Conservation (phyloP, 495 filamentous ascomycete genomes). For the Daldinia decipiens region DNA sequence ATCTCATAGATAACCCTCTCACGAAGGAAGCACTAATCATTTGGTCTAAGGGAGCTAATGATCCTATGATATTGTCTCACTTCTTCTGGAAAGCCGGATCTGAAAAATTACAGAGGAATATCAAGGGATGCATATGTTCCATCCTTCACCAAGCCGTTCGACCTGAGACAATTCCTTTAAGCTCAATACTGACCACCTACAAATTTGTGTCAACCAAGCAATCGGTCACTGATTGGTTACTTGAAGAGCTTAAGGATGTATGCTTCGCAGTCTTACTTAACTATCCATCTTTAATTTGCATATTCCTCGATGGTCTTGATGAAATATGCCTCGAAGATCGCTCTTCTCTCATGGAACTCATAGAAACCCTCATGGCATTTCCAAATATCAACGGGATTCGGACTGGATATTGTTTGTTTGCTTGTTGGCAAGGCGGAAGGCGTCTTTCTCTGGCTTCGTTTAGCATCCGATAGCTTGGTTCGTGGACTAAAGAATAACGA, state of each 20-base stretch:
- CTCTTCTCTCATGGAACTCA: neutral
- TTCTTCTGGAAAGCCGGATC: slow-evolving; percentile 25
- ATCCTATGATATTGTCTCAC: slow-evolving; percentile 20
- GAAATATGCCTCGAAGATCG: slow-evolving; percentile 17
- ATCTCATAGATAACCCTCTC: neutral
- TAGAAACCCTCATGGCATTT: neutral
- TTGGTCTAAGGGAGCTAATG: neutral
- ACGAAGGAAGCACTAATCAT: neutral
- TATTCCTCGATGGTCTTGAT: slow-evolving; percentile 24
- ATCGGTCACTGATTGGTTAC: neutral
- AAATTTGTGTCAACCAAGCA: neutral
- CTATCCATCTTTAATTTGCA: slow-evolving; percentile 17
- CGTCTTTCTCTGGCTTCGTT: slow-evolving; percentile 1
- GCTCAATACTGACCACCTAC: neutral
- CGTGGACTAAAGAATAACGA: neutral
- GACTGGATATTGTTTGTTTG: neutral
- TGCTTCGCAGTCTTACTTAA: neutral
- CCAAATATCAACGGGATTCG: neutral
- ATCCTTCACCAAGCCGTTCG: neutral
- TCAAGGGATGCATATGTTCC: slow-evolving; percentile 8
- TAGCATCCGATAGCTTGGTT: neutral
- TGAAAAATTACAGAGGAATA: slow-evolving; percentile 5
- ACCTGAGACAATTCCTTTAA: neutral
- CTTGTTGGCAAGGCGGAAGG: neutral
- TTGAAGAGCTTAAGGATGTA: neutral